A percentile compares a stretch with the other conserved stretches of the same genome.
Evolutionary conservation across 1,284 basidiomycete species (phyloP).

Genomic region (Rhizoctonia solani): DNA sequence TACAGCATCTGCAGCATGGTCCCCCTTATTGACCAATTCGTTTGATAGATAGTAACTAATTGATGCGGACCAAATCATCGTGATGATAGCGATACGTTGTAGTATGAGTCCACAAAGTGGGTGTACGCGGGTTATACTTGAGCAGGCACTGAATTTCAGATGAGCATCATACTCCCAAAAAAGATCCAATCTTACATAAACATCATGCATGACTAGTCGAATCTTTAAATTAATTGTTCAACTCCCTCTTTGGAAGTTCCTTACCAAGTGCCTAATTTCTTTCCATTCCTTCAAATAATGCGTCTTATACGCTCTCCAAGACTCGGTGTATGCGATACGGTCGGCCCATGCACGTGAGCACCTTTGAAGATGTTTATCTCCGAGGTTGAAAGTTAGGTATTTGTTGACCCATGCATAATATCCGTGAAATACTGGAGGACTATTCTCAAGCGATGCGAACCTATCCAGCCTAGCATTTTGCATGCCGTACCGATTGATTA

Average conservation of each 20-base stretch:
- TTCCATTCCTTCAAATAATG: constrained; percentile 20
- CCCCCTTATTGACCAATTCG: constrained; percentile 7
- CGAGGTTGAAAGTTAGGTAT: background rate
- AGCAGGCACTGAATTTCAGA: background rate
- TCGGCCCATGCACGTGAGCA: constrained; percentile 21
- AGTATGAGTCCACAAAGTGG: background rate
- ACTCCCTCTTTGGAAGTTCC: background rate
- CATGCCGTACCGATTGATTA: constrained; percentile 5
- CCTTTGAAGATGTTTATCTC: background rate
- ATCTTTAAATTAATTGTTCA: background rate
- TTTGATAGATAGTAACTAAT: constrained; percentile 14
- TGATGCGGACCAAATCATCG: background rate
- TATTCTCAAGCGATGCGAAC: constrained; percentile 14
- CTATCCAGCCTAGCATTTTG: constrained; percentile 20
- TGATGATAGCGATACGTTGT: background rate
- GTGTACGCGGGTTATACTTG: background rate
- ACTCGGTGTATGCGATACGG: constrained; percentile 24
- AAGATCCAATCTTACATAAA: background rate
- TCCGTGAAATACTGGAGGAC: background rate
- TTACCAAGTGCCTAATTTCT: constrained; percentile 4
- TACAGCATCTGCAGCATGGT: constrained; percentile 20
- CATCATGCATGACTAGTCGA: constrained; percentile 5
- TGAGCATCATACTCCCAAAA: background rate
- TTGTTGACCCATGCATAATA: constrained; percentile 5
- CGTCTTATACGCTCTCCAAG: constrained; percentile 19